Conservation (phyloP, 2,329 filamentous ascomycete genomes). For the Ceratocystis variospora region DNA sequence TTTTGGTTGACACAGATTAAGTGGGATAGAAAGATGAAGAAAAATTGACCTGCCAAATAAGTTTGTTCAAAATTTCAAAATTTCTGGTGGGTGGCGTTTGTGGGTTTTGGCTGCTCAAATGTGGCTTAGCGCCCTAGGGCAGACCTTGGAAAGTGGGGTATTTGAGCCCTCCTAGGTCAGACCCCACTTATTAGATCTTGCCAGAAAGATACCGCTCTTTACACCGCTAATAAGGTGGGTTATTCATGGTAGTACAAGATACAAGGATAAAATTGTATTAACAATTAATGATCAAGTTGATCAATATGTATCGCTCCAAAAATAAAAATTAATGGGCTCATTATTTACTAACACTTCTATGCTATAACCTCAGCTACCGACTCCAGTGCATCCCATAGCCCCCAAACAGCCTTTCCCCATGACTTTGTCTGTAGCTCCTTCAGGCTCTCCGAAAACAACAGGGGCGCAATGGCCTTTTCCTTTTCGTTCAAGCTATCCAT, state of each 20-base stretch:
- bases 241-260: background rate
- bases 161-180: conserved; percentile 2
- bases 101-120: conserved; percentile 10
- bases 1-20: conserved; percentile 18
- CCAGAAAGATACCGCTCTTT: background rate
- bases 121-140: conserved; percentile 18
- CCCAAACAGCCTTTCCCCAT: conserved; percentile 19
- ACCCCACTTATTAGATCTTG: background rate
- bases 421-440: conserved; percentile 12
- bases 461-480: conserved; percentile 14
- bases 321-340: background rate
- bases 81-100: conserved; percentile 18
- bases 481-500: conserved; percentile 13
- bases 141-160: background rate
- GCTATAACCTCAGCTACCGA: conserved; percentile 12
- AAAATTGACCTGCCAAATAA: conserved; percentile 15
- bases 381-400: conserved; percentile 17
- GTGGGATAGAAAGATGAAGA: conserved; percentile 12
- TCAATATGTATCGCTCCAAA: background rate
- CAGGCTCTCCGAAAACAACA: conserved; percentile 19
- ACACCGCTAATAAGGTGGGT: background rate
- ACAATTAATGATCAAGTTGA: background rate
- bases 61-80: conserved; percentile 15
- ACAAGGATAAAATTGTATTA: background rate
- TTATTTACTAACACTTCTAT: background rate